These are phyloP conservation scores for Knoxia roxburghii DNA, from an alignment of 257 asterid genomes.

Conservation along the genomic window DNA sequence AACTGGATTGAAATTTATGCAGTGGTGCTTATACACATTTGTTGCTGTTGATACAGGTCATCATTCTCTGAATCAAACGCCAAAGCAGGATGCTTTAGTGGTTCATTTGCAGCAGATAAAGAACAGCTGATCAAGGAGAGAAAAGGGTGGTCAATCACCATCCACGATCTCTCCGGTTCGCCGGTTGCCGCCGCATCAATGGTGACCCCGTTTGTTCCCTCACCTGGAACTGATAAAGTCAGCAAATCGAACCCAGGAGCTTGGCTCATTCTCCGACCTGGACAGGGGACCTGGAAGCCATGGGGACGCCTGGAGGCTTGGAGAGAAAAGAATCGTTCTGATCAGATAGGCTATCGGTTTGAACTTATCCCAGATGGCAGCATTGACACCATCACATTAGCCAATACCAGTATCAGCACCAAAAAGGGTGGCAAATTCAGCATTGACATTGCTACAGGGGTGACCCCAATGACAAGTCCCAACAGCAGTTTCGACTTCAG, in stretches of 20 bases:
- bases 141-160: slow-evolving; percentile 94
- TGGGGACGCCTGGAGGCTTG: slow-evolving; percentile 99
- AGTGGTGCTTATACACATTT: slow-evolving; percentile 12
- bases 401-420: slow-evolving; percentile 49
- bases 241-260: slow-evolving; percentile 90
- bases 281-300: slow-evolving; percentile 79
- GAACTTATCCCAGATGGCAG: slow-evolving; percentile 85
- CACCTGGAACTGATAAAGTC: slow-evolving; percentile 68
- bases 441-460: slow-evolving; percentile 68
- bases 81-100: slow-evolving; percentile 52
- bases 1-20: background rate
- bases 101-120: slow-evolving; percentile 22
- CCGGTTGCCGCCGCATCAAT: slow-evolving; percentile 95
- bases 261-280: slow-evolving; percentile 93
- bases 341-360: slow-evolving; percentile 75
- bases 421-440: slow-evolving; percentile 67
- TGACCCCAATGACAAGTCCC: slow-evolving; percentile 75
- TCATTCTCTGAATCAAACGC: slow-evolving; percentile 65
- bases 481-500: slow-evolving; percentile 81
- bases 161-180: slow-evolving; percentile 95
- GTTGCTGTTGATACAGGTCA: slow-evolving; percentile 45
- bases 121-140: slow-evolving; percentile 49
- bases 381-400: slow-evolving; percentile 59
- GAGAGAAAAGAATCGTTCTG: slow-evolving; percentile 42
- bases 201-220: slow-evolving; percentile 96